Conservation (phyloP, 2,329 filamentous ascomycete genomes). For the Akanthomyces uredinophilus region DNA sequence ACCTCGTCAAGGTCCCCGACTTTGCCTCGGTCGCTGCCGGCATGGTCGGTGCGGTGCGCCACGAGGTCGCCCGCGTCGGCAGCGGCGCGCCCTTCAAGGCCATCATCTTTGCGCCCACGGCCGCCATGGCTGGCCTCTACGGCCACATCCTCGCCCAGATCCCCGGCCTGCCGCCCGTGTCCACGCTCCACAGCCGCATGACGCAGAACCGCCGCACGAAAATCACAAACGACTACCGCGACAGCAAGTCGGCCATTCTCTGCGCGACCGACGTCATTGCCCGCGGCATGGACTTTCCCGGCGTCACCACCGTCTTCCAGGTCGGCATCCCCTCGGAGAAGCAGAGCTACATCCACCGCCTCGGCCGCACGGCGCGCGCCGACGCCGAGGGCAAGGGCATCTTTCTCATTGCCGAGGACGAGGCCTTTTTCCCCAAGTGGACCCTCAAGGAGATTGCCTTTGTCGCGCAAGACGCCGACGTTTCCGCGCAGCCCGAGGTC, state of each 20-base stretch:
- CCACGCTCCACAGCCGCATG: constrained; percentile 47
- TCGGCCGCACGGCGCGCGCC: constrained; percentile 63
- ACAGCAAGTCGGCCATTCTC: constrained; percentile 46
- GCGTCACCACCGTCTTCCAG: constrained; percentile 63
- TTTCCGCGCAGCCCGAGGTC: constrained; percentile 38
- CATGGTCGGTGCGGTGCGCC: constrained; percentile 52
- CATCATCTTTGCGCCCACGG: constrained; percentile 71
- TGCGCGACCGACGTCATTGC: constrained; percentile 68
- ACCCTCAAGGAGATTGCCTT: constrained; percentile 52
- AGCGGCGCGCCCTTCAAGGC: constrained; percentile 64
- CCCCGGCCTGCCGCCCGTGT: constrained; percentile 38
- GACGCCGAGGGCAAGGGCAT: constrained; percentile 59
- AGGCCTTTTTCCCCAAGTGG: constrained; percentile 45
- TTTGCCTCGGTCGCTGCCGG: constrained; percentile 61
- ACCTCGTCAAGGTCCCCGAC: constrained; percentile 60
- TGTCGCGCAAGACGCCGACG: constrained; percentile 38
- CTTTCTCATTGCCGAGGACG: constrained; percentile 49
- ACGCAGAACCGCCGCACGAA: constrained; percentile 44
- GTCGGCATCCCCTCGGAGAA: constrained; percentile 53
- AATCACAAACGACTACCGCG: constrained; percentile 60
- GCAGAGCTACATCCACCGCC: constrained; percentile 62
- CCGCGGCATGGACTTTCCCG: constrained; percentile 67
- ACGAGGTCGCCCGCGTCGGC: constrained; percentile 35
- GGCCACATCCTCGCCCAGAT: constrained; percentile 37
- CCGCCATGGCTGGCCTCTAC: constrained; percentile 48